These are phyloP conservation scores for Trichoderma sp. DNA, from an alignment of 2,329 filamentous ascomycete species.

Conservation along the genomic window DNA sequence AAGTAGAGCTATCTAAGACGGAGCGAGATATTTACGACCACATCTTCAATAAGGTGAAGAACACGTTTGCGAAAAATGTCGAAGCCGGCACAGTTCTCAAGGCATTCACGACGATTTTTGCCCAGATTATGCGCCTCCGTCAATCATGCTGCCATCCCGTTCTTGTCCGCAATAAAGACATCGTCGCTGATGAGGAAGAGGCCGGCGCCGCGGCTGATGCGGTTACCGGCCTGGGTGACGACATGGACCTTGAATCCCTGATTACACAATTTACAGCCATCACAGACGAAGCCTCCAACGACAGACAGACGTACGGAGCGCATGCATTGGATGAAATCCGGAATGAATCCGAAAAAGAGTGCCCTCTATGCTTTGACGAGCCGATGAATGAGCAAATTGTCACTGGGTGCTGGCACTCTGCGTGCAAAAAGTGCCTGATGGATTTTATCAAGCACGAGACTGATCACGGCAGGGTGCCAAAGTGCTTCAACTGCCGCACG, in stretches of 20 bases:
- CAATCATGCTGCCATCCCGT: slow-evolving; percentile 94
- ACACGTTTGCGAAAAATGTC: slow-evolving; percentile 79
- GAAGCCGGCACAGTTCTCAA: slow-evolving; percentile 92
- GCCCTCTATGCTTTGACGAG: slow-evolving; percentile 91
- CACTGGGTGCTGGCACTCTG: slow-evolving; percentile 95
- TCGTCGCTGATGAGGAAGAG: slow-evolving; percentile 85
- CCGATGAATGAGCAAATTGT: slow-evolving; percentile 94
- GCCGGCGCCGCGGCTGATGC: slow-evolving; percentile 71
- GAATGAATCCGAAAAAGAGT: slow-evolving; percentile 82
- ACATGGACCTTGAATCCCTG: slow-evolving; percentile 89
- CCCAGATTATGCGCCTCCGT: slow-evolving; percentile 86
- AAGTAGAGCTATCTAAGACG: slow-evolving; percentile 77
- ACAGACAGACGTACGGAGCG: slow-evolving; percentile 66
- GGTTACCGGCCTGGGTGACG: slow-evolving; percentile 78
- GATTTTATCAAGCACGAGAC: slow-evolving; percentile 86
- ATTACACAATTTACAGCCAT: slow-evolving; percentile 78
- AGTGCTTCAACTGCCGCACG: slow-evolving; percentile 89
- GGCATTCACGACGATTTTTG: slow-evolving; percentile 95
- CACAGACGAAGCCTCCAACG: slow-evolving; percentile 61
- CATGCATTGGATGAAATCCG: slow-evolving; percentile 89
- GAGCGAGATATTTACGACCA: slow-evolving; percentile 92
- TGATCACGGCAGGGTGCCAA: slow-evolving; percentile 69
- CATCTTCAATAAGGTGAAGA: slow-evolving; percentile 78
- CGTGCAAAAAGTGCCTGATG: slow-evolving; percentile 89
- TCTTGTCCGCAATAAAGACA: slow-evolving; percentile 77